Evolutionary conservation across 768 basidiomycete genomes (phyloP).

Genomic region (Hygrocybe coccinea): DNA sequence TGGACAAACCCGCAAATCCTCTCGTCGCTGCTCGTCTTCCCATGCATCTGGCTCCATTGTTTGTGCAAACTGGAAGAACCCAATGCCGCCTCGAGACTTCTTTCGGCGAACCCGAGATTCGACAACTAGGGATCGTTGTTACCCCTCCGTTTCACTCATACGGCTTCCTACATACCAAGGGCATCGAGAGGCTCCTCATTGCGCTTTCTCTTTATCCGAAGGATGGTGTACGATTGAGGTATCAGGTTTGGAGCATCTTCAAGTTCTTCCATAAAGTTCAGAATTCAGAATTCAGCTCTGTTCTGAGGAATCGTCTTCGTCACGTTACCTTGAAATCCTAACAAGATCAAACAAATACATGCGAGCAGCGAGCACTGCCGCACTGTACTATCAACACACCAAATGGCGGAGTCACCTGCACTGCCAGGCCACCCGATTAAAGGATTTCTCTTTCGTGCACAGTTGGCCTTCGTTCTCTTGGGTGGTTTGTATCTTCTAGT

Average conservation of each 20-base stretch:
- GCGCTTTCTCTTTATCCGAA: conserved; percentile 79
- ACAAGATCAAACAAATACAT: too few relatives aligned
- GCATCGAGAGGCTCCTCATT: conserved; percentile 81
- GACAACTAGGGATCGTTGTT: conserved; percentile 42
- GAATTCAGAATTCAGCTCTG: too few relatives aligned
- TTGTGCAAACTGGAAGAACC: conserved; percentile 76
- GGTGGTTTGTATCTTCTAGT: conserved; percentile 51
- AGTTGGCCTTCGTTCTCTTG: background rate
- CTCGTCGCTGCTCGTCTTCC: conserved; percentile 54
- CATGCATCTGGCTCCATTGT: conserved; percentile 69
- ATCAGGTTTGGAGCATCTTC: conserved; percentile 21
- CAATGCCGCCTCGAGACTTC: conserved; percentile 51
- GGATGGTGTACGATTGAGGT: conserved; percentile 55
- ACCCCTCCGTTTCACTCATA: conserved; percentile 11
- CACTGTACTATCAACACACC: too few relatives aligned
- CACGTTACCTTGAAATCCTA: too few relatives aligned
- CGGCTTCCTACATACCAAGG: conserved; percentile 47
- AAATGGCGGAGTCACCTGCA: background rate
- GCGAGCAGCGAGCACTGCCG: too few relatives aligned
- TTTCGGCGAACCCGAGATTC: conserved; percentile 59
- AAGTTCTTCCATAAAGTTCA: conserved; percentile 28
- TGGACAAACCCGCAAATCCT: conserved; percentile 57
- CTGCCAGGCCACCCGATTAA: too few relatives aligned
- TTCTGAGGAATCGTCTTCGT: too few relatives aligned
- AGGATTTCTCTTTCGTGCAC: background rate